Evolutionary conservation across 2,329 filamentous ascomycete genomes (phyloP).

Genomic region (Penicillium decumbens): DNA sequence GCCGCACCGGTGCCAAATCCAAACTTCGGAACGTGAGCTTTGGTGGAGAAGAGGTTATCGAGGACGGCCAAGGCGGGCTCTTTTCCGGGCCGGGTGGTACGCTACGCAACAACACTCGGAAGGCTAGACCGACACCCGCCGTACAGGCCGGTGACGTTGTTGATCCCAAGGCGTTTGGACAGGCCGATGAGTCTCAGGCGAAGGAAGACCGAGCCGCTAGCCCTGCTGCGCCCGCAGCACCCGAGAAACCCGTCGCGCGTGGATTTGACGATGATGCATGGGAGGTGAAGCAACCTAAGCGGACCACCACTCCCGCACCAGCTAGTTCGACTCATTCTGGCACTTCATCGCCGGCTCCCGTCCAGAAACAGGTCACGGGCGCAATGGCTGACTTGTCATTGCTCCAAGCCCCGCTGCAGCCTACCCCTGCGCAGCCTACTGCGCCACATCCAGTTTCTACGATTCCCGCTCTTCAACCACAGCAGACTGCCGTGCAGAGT

Average conservation of each 20-base stretch:
- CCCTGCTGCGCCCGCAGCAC: slow-evolving; percentile 47
- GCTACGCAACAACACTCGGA: slow-evolving; percentile 89
- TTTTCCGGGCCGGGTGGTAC: slow-evolving; percentile 92
- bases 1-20: slow-evolving; percentile 54
- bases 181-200: slow-evolving; percentile 51
- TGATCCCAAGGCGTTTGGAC: slow-evolving; percentile 78
- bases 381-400: slow-evolving; percentile 66
- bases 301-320: slow-evolving; percentile 43
- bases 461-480: slow-evolving; percentile 42
- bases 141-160: slow-evolving; percentile 80
- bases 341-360: slow-evolving; percentile 32
- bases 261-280: slow-evolving; percentile 97
- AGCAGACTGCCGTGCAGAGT: slow-evolving; percentile 38
- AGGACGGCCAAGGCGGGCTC: slow-evolving; percentile 63
- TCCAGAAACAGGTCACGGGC: slow-evolving; percentile 54
- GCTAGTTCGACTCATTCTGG: slow-evolving; percentile 23
- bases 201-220: slow-evolving; percentile 40
- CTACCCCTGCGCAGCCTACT: slow-evolving; percentile 47
- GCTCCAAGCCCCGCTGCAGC: slow-evolving; percentile 56
- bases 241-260: slow-evolving; percentile 48
- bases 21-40: slow-evolving; percentile 54
- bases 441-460: slow-evolving; percentile 40
- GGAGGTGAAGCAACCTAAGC: slow-evolving; percentile 82
- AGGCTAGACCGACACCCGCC: slow-evolving; percentile 81
- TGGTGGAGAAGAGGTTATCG: slow-evolving; percentile 51